Evolutionary conservation across 805 yeast genomes (phyloP).

Genomic region (Myxozyma mucilagina): DNA sequence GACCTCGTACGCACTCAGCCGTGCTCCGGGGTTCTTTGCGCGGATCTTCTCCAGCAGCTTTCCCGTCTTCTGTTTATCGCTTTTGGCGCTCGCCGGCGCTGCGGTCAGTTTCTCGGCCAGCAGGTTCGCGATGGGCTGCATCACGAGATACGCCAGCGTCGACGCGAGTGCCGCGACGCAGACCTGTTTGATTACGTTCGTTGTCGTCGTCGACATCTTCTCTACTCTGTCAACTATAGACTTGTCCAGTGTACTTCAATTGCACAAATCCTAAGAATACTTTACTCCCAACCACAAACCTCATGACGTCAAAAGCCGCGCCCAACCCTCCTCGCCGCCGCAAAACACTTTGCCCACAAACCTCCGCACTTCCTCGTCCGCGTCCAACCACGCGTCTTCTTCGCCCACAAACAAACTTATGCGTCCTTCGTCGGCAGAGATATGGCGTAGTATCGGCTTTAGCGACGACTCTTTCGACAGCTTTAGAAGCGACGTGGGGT

Average conservation of each 20-base stretch:
- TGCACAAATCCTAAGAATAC: background rate
- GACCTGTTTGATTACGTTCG: background rate
- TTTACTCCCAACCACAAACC: background rate
- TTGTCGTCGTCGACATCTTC: background rate
- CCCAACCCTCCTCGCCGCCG: conserved; percentile 1
- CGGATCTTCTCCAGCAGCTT: background rate
- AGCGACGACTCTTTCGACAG: conserved; percentile 19
- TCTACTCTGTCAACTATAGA: background rate
- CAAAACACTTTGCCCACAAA: conserved; percentile 24
- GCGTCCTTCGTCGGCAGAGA: conserved; percentile 14
- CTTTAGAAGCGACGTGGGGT: conserved; percentile 18
- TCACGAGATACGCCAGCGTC: background rate
- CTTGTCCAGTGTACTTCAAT: background rate
- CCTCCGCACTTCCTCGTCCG: conserved; percentile 13
- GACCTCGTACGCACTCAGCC: conserved; percentile 71
- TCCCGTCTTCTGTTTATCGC: background rate
- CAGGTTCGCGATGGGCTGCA: background rate
- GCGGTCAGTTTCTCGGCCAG: background rate
- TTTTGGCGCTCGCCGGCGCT: background rate
- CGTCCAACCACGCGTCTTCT: background rate
- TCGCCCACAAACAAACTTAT: conserved; percentile 17
- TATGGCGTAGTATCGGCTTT: conserved; percentile 26
- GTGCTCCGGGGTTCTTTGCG: conserved; percentile 36
- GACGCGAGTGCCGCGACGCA: background rate
- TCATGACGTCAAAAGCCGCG: conserved; percentile 5